phyloP scores from a whole-genome alignment of 2,329 filamentous ascomycete species.

The Cladophialophora immunda region DNA sequence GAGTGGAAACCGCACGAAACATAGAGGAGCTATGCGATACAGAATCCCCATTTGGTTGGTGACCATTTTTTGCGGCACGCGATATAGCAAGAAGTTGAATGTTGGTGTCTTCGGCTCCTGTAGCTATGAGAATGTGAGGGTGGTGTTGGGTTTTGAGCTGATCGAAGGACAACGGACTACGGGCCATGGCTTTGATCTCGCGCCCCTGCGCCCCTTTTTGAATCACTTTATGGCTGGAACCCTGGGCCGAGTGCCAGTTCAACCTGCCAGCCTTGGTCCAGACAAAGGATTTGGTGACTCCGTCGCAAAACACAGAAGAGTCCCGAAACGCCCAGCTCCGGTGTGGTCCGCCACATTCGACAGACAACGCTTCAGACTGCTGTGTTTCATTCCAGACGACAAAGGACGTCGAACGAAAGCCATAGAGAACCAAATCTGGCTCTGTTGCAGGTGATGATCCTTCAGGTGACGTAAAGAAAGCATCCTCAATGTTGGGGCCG shows the following conservation, averaged over 20 bases:
- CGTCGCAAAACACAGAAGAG: conserved; percentile 37
- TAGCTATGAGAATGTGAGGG: conserved; percentile 62
- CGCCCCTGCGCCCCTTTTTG: conserved; percentile 81
- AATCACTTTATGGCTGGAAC: conserved; percentile 59
- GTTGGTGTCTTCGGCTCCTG: conserved; percentile 74
- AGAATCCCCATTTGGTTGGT: not conserved
- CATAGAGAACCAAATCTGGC: conserved; percentile 73
- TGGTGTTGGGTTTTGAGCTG: not conserved
- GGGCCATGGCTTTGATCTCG: conserved; percentile 75
- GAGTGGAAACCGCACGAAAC: conserved; percentile 49
- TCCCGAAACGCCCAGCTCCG: conserved; percentile 73
- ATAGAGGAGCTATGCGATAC: not conserved
- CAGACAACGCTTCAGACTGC: conserved; percentile 72
- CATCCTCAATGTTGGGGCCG: conserved; percentile 78
- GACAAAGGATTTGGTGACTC: conserved; percentile 60
- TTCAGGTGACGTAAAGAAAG: conserved; percentile 62
- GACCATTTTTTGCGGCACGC: conserved; percentile 15
- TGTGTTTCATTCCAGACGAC: conserved; percentile 80
- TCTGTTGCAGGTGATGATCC: not conserved
- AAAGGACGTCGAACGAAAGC: conserved; percentile 82
- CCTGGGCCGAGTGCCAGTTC: conserved; percentile 53
- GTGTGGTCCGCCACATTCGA: conserved; percentile 87
- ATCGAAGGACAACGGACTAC: conserved; percentile 47
- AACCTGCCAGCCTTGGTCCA: conserved; percentile 76
- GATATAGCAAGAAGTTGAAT: conserved; percentile 71